phyloP scores from a whole-genome alignment of 352 stramenopile genomes.

The Pythium chondricola region DNA sequence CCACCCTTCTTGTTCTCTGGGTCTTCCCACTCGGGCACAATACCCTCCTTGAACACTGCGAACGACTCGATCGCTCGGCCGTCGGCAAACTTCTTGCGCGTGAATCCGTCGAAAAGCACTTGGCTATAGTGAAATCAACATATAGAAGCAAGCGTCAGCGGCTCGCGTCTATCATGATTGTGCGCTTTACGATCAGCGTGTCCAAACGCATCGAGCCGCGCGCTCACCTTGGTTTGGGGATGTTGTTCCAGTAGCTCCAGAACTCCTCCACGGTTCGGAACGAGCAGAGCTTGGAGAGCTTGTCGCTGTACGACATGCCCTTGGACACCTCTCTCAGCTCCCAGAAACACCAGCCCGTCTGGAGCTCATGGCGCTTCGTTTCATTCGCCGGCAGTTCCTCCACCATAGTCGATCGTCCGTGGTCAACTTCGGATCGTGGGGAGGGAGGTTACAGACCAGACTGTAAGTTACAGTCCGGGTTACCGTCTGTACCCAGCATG shows the following conservation, averaged over 20 bases:
- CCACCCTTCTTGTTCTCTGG: slow-evolving; percentile 83
- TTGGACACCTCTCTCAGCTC: slow-evolving; percentile 78
- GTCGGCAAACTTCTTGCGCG: slow-evolving; percentile 88
- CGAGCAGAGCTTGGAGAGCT: slow-evolving; percentile 83
- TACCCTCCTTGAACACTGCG: slow-evolving; percentile 88
- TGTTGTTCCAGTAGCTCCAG: slow-evolving; percentile 90
- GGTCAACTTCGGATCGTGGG: too few relatives aligned
- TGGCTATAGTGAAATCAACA: slow-evolving; percentile 26
- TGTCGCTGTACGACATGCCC: slow-evolving; percentile 78
- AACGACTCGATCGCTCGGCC: slow-evolving; percentile 91
- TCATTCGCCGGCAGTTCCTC: slow-evolving; percentile 25
- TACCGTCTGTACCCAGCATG: too few relatives aligned
- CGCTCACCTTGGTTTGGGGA: slow-evolving; percentile 77
- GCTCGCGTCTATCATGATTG: too few relatives aligned
- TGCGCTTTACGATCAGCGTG: too few relatives aligned
- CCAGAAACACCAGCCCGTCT: slow-evolving; percentile 84
- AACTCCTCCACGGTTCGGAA: slow-evolving; percentile 87
- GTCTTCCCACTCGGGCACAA: slow-evolving; percentile 88
- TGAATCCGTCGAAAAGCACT: slow-evolving; percentile 78
- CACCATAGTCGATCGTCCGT: too few relatives aligned
- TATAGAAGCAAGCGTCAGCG: too few relatives aligned
- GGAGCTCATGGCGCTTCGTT: slow-evolving; percentile 62
- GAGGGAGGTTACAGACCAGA: too few relatives aligned
- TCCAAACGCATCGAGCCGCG: neutral
- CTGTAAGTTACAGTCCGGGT: too few relatives aligned